Evolutionary conservation across 148 eudicot species (phyloP).

Genomic region (Polygonum aviculare): DNA sequence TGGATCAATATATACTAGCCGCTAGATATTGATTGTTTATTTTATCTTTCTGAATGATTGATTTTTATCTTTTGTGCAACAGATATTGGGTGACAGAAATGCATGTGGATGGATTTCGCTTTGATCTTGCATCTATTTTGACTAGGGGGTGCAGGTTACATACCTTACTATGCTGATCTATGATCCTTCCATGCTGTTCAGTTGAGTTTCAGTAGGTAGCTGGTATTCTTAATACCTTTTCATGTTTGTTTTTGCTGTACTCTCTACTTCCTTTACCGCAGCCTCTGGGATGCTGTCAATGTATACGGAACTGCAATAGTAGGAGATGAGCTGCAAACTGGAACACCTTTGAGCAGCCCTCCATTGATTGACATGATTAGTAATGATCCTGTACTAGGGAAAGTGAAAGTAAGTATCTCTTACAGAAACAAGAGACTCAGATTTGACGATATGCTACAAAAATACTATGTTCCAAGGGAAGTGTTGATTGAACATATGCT

Average conservation of each 20-base stretch:
- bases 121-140: conserved; percentile 97
- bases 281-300: conserved; percentile 85
- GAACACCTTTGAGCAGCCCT: conserved; percentile 75
- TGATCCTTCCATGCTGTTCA: conserved; percentile 4
- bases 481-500: not conserved
- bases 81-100: conserved; percentile 99
- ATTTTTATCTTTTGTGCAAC: conserved; percentile 16
- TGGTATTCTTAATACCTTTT: conserved; percentile 4
- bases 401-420: conserved; percentile 50
- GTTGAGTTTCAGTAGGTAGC: not conserved
- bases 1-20: not conserved
- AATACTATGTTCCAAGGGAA: not conserved
- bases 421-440: not conserved
- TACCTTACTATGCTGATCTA: conserved; percentile 4
- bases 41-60: not conserved
- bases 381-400: conserved; percentile 81
- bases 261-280: conserved; percentile 19
- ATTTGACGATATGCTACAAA: not conserved
- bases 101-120: conserved; percentile 99
- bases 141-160: conserved; percentile 89
- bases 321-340: conserved; percentile 64
- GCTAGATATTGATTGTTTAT: not conserved
- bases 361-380: conserved; percentile 94
- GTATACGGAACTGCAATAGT: conserved; percentile 57
- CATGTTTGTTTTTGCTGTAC: not conserved